These are phyloP conservation scores for Delonix regia DNA, from an alignment of 306 rosid genomes.

Conservation along the genomic window DNA sequence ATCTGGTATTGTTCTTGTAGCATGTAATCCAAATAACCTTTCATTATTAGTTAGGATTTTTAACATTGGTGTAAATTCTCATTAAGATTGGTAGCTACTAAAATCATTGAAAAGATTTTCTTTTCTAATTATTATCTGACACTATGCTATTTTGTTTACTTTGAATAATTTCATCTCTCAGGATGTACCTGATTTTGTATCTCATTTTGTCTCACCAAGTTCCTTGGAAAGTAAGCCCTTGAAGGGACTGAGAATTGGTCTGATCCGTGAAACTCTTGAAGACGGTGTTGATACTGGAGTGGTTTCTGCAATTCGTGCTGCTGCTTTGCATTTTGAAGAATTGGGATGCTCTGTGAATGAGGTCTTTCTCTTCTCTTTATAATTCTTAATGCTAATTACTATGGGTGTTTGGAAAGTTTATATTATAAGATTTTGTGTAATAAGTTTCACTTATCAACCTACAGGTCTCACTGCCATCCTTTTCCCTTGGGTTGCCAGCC, in stretches of 20 bases:
- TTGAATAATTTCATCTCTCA: conserved; percentile 42
- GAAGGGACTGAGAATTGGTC: conserved; percentile 85
- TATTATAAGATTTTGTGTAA: conserved; percentile 2
- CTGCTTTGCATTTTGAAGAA: conserved; percentile 90
- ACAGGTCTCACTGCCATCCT: conserved; percentile 92
- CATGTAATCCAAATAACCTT: conserved; percentile 20
- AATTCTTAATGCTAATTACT: conserved; percentile 27
- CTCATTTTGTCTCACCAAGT: conserved; percentile 52
- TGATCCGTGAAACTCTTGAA: conserved; percentile 83
- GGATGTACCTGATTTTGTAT: conserved; percentile 75
- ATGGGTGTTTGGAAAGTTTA: conserved; percentile 25
- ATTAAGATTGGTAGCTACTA: not conserved
- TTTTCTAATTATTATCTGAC: not conserved
- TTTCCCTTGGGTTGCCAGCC: conserved; percentile 98
- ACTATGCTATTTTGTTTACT: conserved; percentile 25
- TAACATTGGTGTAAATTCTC: conserved; percentile 1
- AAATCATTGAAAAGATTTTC: conserved; percentile 21
- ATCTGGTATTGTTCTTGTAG: conserved; percentile 11
- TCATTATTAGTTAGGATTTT: conserved; percentile 6
- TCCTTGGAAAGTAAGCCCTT: conserved; percentile 79
- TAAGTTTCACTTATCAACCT: conserved; percentile 34
- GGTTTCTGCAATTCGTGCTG: conserved; percentile 68
- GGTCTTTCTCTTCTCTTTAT: conserved; percentile 45
- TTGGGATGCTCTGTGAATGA: conserved; percentile 84
- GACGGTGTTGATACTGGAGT: conserved; percentile 87